phyloP scores from a whole-genome alignment of 2,329 filamentous ascomycete genomes.

The Blastomyces silverae region DNA sequence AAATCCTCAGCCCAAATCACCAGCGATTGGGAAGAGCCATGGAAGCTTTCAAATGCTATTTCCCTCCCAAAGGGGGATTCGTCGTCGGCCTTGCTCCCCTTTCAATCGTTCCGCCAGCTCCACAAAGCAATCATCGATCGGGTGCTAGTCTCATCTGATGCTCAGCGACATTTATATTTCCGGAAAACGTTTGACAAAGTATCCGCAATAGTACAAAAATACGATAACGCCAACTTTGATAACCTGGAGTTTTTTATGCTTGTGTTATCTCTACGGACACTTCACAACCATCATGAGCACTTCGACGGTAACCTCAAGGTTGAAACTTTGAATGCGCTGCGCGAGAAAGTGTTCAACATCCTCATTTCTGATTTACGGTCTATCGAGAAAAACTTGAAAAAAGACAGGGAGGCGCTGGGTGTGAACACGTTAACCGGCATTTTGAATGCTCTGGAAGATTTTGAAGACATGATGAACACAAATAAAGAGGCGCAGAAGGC shows the following conservation, averaged over 20 bases:
- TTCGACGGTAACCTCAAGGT: conserved; percentile 28
- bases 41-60: conserved; percentile 34
- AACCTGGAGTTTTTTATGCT: conserved; percentile 36
- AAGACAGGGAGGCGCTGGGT: conserved; percentile 27
- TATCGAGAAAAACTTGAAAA: conserved; percentile 32
- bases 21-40: conserved; percentile 33
- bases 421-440: conserved; percentile 31
- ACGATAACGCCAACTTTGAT: conserved; percentile 30
- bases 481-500: conserved; percentile 34
- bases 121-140: conserved; percentile 33
- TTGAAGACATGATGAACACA: conserved; percentile 34
- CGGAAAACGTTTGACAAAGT: conserved; percentile 33
- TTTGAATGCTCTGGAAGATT: conserved; percentile 36
- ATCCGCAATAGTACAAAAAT: conserved; percentile 27
- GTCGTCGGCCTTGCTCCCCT: conserved; percentile 6
- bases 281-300: conserved; percentile 31
- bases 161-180: conserved; percentile 31
- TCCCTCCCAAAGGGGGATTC: conserved; percentile 31
- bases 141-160: conserved; percentile 31
- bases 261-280: conserved; percentile 31
- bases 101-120: conserved; percentile 31
- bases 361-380: conserved; percentile 34
- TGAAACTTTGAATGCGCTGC: conserved; percentile 29
- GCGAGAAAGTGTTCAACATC: conserved; percentile 31
- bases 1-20: conserved; percentile 35